Evolutionary conservation across 139 green algal genomes (phyloP).

Genomic region (Chara braunii): DNA sequence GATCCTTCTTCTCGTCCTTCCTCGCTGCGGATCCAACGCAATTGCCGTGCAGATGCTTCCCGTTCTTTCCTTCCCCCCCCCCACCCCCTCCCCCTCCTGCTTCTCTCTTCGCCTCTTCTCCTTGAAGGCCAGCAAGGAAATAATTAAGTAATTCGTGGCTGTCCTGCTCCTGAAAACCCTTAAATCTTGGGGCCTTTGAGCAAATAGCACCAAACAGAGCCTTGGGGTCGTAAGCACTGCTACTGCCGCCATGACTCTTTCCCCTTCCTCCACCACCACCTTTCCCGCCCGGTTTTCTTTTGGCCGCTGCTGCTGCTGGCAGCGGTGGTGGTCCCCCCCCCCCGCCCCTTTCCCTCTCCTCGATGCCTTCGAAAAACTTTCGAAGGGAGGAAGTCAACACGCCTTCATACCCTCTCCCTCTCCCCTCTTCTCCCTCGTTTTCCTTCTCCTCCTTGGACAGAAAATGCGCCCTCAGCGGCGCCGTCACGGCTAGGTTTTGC

Average conservation of each 20-base stretch:
- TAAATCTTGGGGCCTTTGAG: conserved; percentile 52
- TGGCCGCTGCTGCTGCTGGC: conserved; percentile 15
- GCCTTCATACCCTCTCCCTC: not conserved
- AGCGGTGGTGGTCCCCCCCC: not conserved
- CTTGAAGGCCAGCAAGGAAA: conserved; percentile 44
- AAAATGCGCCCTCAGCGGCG: not conserved
- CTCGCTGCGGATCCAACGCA: too few relatives aligned
- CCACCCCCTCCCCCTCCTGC: not conserved
- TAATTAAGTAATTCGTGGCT: conserved; percentile 55
- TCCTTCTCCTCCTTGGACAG: conserved; percentile 5
- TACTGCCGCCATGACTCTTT: not conserved
- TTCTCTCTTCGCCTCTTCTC: conserved; percentile 2
- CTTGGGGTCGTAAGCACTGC: conserved; percentile 62
- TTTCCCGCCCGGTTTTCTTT: not conserved
- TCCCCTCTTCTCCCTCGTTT: not conserved
- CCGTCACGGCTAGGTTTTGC: conserved; percentile 26
- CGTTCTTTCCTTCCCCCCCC: not conserved
- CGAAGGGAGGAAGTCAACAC: conserved; percentile 16
- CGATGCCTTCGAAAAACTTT: conserved; percentile 14
- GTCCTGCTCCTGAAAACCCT: conserved; percentile 61
- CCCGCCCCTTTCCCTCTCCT: not conserved
- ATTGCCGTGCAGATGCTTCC: not conserved
- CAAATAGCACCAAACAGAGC: conserved; percentile 54
- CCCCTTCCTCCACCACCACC: not conserved
- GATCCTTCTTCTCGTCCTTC: conserved; percentile 1